These are phyloP conservation scores for Candida ascalaphidarum DNA, from an alignment of 805 yeast species.

Conservation along the genomic window DNA sequence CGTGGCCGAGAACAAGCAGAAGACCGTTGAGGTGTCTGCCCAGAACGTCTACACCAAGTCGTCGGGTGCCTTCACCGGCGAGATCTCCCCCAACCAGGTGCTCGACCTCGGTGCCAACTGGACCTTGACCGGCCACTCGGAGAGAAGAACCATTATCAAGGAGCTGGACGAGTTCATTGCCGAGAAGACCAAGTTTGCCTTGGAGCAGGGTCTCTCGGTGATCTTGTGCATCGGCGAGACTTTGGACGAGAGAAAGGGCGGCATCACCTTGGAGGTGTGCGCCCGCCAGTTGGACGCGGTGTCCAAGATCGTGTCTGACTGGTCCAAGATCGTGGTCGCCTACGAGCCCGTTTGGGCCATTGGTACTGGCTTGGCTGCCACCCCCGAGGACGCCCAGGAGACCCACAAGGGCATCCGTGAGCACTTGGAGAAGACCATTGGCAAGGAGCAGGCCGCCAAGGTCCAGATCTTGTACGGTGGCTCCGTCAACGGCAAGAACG, in stretches of 20 bases:
- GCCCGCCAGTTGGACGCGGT: constrained; percentile 89
- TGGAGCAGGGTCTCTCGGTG: constrained; percentile 82
- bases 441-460: constrained; percentile 65
- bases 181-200: constrained; percentile 87
- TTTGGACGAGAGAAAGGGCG: constrained; percentile 87
- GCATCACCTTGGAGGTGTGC: constrained; percentile 77
- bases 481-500: constrained; percentile 93
- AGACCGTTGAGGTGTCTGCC: constrained; percentile 75
- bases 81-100: constrained; percentile 79
- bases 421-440: constrained; percentile 70
- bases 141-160: constrained; percentile 90
- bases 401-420: constrained; percentile 86
- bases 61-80: constrained; percentile 98
- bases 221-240: constrained; percentile 98
- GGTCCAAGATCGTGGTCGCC: constrained; percentile 90
- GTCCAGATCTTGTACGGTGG: constrained; percentile 97
- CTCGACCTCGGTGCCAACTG: constrained; percentile 89
- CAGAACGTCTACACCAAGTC: constrained; percentile 86
- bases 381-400: constrained; percentile 96
- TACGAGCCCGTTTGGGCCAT: constrained; percentile 99
- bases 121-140: constrained; percentile 97
- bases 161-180: constrained; percentile 91
- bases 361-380: constrained; percentile 98
- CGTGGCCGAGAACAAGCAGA: constrained; percentile 55
- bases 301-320: constrained; percentile 70